Base-by-base conservation (phyloP, 345 rosid species). In the Erysimum cheiranthoides region DNA sequence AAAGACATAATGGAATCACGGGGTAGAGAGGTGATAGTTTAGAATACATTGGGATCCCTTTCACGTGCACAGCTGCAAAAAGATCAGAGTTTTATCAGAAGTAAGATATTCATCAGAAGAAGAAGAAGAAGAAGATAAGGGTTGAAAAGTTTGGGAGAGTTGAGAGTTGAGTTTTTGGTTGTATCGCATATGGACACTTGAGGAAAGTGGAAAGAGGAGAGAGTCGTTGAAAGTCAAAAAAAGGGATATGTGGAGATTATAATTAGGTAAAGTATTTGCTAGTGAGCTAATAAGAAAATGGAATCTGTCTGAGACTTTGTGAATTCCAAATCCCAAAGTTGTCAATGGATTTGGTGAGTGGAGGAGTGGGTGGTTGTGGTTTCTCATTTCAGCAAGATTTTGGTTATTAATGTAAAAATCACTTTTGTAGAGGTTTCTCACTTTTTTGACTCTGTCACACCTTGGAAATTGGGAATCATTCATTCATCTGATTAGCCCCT, bases 331-430 rank as follows among this genome's bases (percentile, higher is more conserved):
- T 47, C 67, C 73, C 53, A 38, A 67, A 42, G 70, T 69, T 52
- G 75, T 62, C 70, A 69, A 76, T 76, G 80, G 80, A 76, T 76
- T 76, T 76, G 80, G 75, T 75, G 69, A 76, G 80, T 76, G 79
- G 80, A 62, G 50, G 65, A 54, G 80, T 76, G 66, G 80, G 80
- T 76, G 80, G 80, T 70, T 69, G 63, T 68, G 64, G 79, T 76
- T 62, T 67, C 74, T 61, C 40, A 39, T 14, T 61, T 76, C 58
- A 25, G 79, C 75, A 52, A 5, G 36, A 32, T 69, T 76, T 69
- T 45, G 78, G 45, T 52, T 50, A 40, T 68, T 60, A 8, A 45
- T 60, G 68, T 50, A 38, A 57, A 75, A 52, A 5, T 2, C 61
- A 46, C 61, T 2, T 66, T 42, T 58, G 36, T 66, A 10, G 0